Percentiles rank a stretch among this genome's conserved stretches.
Conservation (phyloP, 2,329 filamentous ascomycete species). For the Aureobasidium sp. region DNA sequence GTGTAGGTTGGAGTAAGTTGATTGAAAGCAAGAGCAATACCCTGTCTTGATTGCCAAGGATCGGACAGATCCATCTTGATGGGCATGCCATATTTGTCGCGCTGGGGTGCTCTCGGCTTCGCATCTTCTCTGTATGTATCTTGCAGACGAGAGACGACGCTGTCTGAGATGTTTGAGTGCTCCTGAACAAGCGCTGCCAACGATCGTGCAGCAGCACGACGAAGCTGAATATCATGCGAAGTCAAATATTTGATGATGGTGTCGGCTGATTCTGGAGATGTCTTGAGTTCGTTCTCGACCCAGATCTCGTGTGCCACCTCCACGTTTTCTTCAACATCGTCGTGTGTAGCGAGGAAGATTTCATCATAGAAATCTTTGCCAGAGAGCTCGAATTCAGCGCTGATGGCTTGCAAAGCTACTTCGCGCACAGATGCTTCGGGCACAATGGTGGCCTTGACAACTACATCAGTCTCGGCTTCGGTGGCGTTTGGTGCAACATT, state of each 20-base stretch:
- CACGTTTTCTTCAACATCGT: conserved; percentile 79
- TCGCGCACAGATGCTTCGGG: conserved; percentile 72
- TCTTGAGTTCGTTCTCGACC: conserved; percentile 80
- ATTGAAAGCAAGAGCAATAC: conserved; percentile 78
- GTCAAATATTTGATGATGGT: conserved; percentile 68
- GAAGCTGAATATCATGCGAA: conserved; percentile 70
- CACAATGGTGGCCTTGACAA: conserved; percentile 73
- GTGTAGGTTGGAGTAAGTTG: conserved; percentile 67
- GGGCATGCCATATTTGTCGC: conserved; percentile 92
- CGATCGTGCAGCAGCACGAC: conserved; percentile 73
- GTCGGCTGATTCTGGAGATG: conserved; percentile 54
- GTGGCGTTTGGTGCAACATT: conserved; percentile 77
- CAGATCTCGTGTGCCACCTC: conserved; percentile 82
- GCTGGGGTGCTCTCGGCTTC: conserved; percentile 72
- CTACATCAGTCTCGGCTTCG: conserved; percentile 59
- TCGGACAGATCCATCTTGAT: conserved; percentile 81
- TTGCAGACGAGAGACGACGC: conserved; percentile 58
- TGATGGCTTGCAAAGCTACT: conserved; percentile 80
- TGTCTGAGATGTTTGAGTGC: conserved; percentile 51
- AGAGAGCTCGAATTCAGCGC: conserved; percentile 83
- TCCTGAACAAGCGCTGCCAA: conserved; percentile 64
- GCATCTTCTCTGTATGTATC: conserved; percentile 67
- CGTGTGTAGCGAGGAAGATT: conserved; percentile 88
- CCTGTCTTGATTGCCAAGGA: conserved; percentile 85
- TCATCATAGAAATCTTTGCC: conserved; percentile 80